Evolutionary conservation across 1,284 basidiomycete genomes (phyloP).

Genomic region (Puccinia novopanici): DNA sequence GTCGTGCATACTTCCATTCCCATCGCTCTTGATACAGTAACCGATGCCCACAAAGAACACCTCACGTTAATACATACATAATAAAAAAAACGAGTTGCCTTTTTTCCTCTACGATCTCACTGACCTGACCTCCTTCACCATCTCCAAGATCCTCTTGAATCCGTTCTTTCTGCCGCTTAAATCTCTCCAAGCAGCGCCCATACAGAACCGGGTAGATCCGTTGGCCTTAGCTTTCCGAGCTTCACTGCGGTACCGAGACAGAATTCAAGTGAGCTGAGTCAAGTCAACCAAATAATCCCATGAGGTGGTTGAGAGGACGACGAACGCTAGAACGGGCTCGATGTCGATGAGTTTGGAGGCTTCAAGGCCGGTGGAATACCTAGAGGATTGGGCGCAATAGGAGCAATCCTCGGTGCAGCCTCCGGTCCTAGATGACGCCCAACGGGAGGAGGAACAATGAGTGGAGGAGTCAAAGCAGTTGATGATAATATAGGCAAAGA

Average conservation of each 20-base stretch:
- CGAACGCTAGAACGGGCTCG: conserved; percentile 86
- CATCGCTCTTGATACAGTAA: conserved; percentile 56
- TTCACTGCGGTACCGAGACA: conserved; percentile 55
- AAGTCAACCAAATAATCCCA: not conserved
- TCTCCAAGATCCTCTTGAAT: conserved; percentile 87
- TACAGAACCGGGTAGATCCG: conserved; percentile 95
- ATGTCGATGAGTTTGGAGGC: conserved; percentile 85
- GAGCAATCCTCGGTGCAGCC: conserved; percentile 97
- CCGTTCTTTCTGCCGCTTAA: conserved; percentile 89
- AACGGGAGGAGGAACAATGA: not conserved
- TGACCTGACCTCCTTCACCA: conserved; percentile 73
- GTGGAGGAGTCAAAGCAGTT: not conserved
- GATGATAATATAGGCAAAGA: not conserved
- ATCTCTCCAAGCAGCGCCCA: conserved; percentile 99
- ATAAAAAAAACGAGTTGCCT: conserved; percentile 68
- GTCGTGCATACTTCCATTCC: conserved; percentile 84
- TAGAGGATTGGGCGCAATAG: conserved; percentile 95
- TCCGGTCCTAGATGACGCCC: conserved; percentile 63
- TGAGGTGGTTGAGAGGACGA: not conserved
- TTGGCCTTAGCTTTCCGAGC: conserved; percentile 89
- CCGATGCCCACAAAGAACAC: not conserved
- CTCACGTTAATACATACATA: too few species aligned
- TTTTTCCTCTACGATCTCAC: conserved; percentile 61
- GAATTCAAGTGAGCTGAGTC: not conserved
- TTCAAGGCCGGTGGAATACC: conserved; percentile 79